Evolutionary conservation across 257 asterid genomes (phyloP), one percentile per base, ranked within the genome.

Genomic region (Cruciata laevipes): DNA sequence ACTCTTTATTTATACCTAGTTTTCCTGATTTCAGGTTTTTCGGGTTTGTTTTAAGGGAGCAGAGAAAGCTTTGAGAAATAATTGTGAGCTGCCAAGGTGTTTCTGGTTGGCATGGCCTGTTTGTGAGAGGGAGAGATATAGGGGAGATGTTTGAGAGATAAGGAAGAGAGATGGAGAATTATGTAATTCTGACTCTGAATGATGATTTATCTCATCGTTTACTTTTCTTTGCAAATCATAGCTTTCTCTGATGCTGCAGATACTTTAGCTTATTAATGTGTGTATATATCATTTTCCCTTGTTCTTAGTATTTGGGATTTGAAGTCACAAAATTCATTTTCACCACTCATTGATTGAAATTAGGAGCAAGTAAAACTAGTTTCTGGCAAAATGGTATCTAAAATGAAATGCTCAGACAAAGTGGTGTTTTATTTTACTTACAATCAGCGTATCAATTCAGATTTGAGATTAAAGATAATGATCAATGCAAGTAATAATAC

Each of bases 171-270:
- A 30, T 13, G 3, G 21, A 23, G 66, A 33, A 61, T 2, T 21
- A 30, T 72, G 71, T 58, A 72, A 42, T 42, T 72, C 71, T 21
- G 23, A 31, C 42, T 42, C 53, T n/a, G 63, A 66, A 23, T 42
- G 62, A 58, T 58, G 25, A 44, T 30, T 44, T 42, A 58, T 30
- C 17, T 12, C 32, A 32, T 32, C 42, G 14, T 56, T 42, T 53
- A 38, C 76, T 40, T 40, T 9, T 30, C 71, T 18, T 56, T 56
- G 33, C 21, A n/a, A 51, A 30, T 42, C 51, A 32, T 65, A 49
- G 76, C 51, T 65, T 56, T 72, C 61, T 44, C 61, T 44, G 13
- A 57, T 31, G 64, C 70, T 37, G 11, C 66, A 14, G 42, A 37
- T 37, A 37, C 13, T 37, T 35, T 37, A 37, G 61, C 66, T 14